Evolutionary conservation across 805 yeast genomes (phyloP).

Genomic region (Phaffomyces antillensis): DNA sequence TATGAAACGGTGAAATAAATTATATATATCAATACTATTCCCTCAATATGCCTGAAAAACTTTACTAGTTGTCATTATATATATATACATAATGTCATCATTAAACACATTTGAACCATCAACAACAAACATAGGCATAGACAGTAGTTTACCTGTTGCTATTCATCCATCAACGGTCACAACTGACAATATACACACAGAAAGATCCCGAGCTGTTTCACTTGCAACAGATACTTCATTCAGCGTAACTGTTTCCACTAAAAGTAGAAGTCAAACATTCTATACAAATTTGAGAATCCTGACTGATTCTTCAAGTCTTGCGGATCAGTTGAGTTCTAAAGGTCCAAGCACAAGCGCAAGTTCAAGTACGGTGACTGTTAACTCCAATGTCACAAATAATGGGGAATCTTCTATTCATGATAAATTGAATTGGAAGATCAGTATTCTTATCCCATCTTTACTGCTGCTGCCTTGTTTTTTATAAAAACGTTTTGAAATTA

Average conservation of each 20-base stretch:
- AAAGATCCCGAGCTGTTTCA: background rate
- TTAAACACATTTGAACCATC: background rate
- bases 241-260: background rate
- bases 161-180: too few relatives aligned
- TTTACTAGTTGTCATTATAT: too few relatives aligned
- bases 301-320: slow-evolving; percentile 4
- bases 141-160: too few relatives aligned
- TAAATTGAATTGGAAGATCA: too few relatives aligned
- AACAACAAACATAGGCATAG: background rate
- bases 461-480: too few relatives aligned
- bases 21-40: too few relatives aligned
- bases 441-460: too few relatives aligned
- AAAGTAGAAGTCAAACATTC: background rate
- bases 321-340: background rate
- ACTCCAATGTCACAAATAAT: too few relatives aligned
- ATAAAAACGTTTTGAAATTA: too few relatives aligned
- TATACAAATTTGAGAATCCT: slow-evolving; percentile 1
- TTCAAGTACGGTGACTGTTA: background rate
- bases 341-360: background rate
- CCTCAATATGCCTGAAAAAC: too few relatives aligned
- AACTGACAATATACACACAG: background rate
- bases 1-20: too few relatives aligned
- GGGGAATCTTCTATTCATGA: too few relatives aligned
- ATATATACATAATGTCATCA: slow-evolving; percentile 1
- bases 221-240: slow-evolving; percentile 9